Percentiles rank a stretch among this genome's conserved stretches.
Conservation (phyloP, 108 stramenopile species). For the Skeletonema potamos region DNA sequence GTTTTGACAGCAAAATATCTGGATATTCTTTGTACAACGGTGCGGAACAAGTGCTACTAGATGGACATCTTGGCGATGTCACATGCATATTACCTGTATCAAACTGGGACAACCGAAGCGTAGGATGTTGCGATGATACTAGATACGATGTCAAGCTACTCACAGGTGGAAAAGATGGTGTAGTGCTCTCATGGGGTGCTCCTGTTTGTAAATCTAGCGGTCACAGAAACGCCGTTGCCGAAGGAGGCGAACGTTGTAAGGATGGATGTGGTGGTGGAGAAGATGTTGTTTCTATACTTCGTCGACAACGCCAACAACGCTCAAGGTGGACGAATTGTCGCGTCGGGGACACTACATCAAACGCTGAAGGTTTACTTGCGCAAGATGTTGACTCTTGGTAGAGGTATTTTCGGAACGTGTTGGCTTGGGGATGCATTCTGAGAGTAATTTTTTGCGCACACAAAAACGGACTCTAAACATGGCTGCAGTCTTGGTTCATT, state of each 20-base stretch:
- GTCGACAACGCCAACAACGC: not conserved
- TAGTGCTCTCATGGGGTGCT: constrained; percentile 74
- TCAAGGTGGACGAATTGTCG: not conserved
- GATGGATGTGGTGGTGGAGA: not conserved
- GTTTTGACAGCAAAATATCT: constrained; percentile 11
- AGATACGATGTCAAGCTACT: constrained; percentile 39
- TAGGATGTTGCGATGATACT: constrained; percentile 11
- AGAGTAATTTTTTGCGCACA: too few relatives aligned
- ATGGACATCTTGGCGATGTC: constrained; percentile 63
- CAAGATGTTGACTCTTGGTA: not conserved
- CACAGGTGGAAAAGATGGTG: constrained; percentile 73
- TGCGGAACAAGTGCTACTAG: constrained; percentile 43
- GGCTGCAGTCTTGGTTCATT: too few relatives aligned
- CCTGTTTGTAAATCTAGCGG: constrained; percentile 3
- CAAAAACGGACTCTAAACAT: too few relatives aligned
- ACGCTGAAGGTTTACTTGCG: not conserved
- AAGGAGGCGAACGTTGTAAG: too few relatives aligned
- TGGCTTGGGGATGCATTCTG: too few relatives aligned
- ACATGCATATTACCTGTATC: constrained; percentile 46
- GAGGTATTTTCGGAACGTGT: too few relatives aligned
- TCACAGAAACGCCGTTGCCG: not conserved
- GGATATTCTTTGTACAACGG: constrained; percentile 68
- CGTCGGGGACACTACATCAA: not conserved
- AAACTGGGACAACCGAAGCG: constrained; percentile 22
- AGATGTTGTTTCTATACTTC: not conserved